Evolutionary conservation across 1,284 basidiomycete species (phyloP).

Genomic region (Rhodofomes roseus): DNA sequence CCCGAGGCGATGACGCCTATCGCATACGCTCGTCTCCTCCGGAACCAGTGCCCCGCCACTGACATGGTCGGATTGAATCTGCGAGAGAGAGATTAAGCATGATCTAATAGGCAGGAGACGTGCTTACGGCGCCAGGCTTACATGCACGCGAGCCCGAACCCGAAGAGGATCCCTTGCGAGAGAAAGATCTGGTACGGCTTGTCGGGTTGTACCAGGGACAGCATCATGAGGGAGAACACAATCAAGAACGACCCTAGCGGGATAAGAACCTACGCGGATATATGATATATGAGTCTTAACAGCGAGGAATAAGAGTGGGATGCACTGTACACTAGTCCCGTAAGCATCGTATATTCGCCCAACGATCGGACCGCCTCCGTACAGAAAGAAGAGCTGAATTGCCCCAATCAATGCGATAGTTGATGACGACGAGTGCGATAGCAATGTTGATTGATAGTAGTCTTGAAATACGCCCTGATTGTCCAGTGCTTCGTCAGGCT

Average conservation of each 20-base stretch:
- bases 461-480: slow-evolving; percentile 36
- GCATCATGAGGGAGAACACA: slow-evolving; percentile 33
- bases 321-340: slow-evolving; percentile 14
- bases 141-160: slow-evolving; percentile 31
- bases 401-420: slow-evolving; percentile 42
- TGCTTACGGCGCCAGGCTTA: slow-evolving; percentile 11
- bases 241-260: slow-evolving; percentile 29
- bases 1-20: slow-evolving; percentile 43
- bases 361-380: slow-evolving; percentile 27
- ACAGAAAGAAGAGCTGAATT: slow-evolving; percentile 38
- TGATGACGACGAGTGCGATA: slow-evolving; percentile 32
- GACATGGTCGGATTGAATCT: slow-evolving; percentile 46
- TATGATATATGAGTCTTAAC: neutral
- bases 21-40: slow-evolving; percentile 40
- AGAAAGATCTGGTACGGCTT: slow-evolving; percentile 35
- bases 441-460: slow-evolving; percentile 36
- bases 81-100: slow-evolving; percentile 1
- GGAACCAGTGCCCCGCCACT: slow-evolving; percentile 47
- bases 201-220: slow-evolving; percentile 29
- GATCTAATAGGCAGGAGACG: slow-evolving; percentile 9
- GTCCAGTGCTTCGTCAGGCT: neutral
- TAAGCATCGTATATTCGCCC: slow-evolving; percentile 37
- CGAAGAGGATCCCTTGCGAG: slow-evolving; percentile 32
- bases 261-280: slow-evolving; percentile 26
- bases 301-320: neutral